phyloP scores from a whole-genome alignment of 2,329 filamentous ascomycete genomes.

The Rhexocercosporidium sp. region DNA sequence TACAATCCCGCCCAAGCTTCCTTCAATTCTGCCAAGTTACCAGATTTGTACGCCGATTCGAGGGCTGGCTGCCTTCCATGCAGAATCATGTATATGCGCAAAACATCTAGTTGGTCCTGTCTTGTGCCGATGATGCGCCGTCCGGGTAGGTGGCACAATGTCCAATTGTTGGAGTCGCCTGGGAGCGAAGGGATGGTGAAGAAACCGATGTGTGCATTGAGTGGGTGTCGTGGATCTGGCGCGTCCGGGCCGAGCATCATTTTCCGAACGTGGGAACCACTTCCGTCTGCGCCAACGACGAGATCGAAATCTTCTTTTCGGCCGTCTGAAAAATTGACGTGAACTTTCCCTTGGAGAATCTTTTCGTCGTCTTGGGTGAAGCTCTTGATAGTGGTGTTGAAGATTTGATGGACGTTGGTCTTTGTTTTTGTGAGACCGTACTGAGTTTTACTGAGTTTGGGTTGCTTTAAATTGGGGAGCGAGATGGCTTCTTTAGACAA shows the following conservation, averaged over 20 bases:
- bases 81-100: conserved; percentile 47
- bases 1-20: conserved; percentile 47
- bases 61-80: conserved; percentile 37
- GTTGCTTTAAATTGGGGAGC: too few species aligned
- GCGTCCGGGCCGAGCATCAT: conserved; percentile 43
- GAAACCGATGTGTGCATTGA: conserved; percentile 44
- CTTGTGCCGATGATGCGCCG: conserved; percentile 49
- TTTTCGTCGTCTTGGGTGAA: conserved; percentile 34
- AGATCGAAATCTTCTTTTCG: conserved; percentile 48
- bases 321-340: conserved; percentile 33
- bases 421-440: conserved; percentile 44
- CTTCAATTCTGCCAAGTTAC: conserved; percentile 41
- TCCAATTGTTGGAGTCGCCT: conserved; percentile 44
- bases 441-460: too few species aligned
- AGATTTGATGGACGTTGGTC: conserved; percentile 38
- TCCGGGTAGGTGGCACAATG: conserved; percentile 44
- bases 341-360: conserved; percentile 33
- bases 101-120: conserved; percentile 43
- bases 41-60: neutral
- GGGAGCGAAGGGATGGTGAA: conserved; percentile 44
- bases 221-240: conserved; percentile 28
- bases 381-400: conserved; percentile 38
- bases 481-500: too few species aligned
- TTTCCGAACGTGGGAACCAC: conserved; percentile 53
- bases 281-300: conserved; percentile 60